Percentiles rank a stretch among this genome's conserved stretches.
These are phyloP conservation scores for Pythium coloratum DNA, from an alignment of 352 stramenopile genomes.

Conservation along the genomic window DNA sequence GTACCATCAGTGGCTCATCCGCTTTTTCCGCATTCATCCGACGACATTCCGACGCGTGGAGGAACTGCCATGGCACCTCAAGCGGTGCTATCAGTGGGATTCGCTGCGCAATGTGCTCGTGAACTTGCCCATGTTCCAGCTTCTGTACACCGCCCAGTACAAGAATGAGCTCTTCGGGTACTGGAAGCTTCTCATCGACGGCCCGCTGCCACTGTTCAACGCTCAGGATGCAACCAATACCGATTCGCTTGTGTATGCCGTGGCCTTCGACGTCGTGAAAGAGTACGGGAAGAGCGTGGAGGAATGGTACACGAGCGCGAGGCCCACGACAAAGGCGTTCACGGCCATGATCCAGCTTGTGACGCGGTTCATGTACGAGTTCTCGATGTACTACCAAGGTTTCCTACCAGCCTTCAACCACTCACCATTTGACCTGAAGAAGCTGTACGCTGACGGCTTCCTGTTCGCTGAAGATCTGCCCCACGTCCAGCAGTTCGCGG, in stretches of 20 bases:
- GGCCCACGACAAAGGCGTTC: slow-evolving; percentile 74
- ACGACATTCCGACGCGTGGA: slow-evolving; percentile 80
- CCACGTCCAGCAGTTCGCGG: slow-evolving; percentile 35
- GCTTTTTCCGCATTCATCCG: slow-evolving; percentile 80
- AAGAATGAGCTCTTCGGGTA: slow-evolving; percentile 91
- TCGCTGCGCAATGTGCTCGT: slow-evolving; percentile 86
- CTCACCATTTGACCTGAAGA: slow-evolving; percentile 67
- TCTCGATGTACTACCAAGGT: slow-evolving; percentile 73
- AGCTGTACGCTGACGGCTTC: slow-evolving; percentile 73
- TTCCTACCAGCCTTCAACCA: slow-evolving; percentile 77
- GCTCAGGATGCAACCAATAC: slow-evolving; percentile 24
- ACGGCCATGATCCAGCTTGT: slow-evolving; percentile 77
- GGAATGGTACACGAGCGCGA: slow-evolving; percentile 79
- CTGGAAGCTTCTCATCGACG: slow-evolving; percentile 86
- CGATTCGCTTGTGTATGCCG: slow-evolving; percentile 48
- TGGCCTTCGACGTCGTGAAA: slow-evolving; percentile 91
- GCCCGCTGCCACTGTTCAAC: slow-evolving; percentile 57
- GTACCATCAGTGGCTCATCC: slow-evolving; percentile 84
- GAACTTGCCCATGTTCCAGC: slow-evolving; percentile 91
- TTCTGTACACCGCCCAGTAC: slow-evolving; percentile 89
- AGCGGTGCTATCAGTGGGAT: slow-evolving; percentile 88
- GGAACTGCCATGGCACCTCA: slow-evolving; percentile 93
- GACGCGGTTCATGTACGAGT: slow-evolving; percentile 91
- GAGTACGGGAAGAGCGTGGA: slow-evolving; percentile 90
- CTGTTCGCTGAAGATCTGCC: slow-evolving; percentile 65